Evolutionary conservation across 2,329 filamentous ascomycete species (phyloP).

Genomic region (Aspergillus phoenicis): DNA sequence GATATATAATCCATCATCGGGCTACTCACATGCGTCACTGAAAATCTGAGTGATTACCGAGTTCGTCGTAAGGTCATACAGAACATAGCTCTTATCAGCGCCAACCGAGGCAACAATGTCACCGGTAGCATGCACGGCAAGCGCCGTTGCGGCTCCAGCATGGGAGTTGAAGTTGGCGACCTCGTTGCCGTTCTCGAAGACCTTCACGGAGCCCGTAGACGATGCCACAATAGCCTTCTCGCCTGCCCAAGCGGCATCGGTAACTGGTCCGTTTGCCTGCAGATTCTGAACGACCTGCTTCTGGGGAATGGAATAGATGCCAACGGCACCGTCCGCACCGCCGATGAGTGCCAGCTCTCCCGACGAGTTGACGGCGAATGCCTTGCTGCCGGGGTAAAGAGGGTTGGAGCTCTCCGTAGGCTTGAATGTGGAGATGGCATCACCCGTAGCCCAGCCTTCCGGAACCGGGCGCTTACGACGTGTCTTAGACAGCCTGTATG

Average conservation of each 20-base stretch:
- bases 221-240: constrained; percentile 72
- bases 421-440: constrained; percentile 66
- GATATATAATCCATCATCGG: constrained; percentile 13
- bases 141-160: constrained; percentile 74
- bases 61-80: constrained; percentile 75
- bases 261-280: constrained; percentile 66
- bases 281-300: constrained; percentile 73
- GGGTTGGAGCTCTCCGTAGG: constrained; percentile 57
- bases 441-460: constrained; percentile 77
- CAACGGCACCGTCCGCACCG: constrained; percentile 72
- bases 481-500: constrained; percentile 74
- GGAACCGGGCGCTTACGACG: constrained; percentile 88
- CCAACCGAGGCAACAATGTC: constrained; percentile 85
- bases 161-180: constrained; percentile 75
- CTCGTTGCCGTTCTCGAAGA: constrained; percentile 73
- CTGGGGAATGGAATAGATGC: constrained; percentile 76
- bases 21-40: constrained; percentile 70
- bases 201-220: constrained; percentile 74
- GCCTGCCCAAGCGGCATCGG: constrained; percentile 61
- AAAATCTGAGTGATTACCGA: constrained; percentile 76
- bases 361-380: constrained; percentile 60
- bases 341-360: constrained; percentile 72
- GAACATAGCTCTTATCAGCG: constrained; percentile 85
- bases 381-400: constrained; percentile 61
- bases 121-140: constrained; percentile 81